phyloP scores from a whole-genome alignment of 2,329 filamentous ascomycete genomes.

The Fusarium humuli region DNA sequence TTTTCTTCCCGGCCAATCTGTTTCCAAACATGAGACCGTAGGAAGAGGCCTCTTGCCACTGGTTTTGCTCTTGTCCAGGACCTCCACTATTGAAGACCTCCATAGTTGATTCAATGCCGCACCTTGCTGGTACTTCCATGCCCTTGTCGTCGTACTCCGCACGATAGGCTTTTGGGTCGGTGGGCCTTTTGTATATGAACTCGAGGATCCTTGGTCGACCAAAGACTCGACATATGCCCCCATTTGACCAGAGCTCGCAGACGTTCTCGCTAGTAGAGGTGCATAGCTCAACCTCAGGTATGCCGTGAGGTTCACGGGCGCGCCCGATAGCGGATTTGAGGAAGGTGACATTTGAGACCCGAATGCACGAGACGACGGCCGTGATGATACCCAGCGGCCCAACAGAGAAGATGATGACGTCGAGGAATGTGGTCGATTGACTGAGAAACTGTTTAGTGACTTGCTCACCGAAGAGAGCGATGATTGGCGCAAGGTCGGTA shows the following conservation, averaged over 20 bases:
- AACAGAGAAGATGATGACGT: background rate
- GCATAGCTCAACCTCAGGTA: background rate
- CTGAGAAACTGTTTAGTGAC: background rate
- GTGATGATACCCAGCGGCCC: background rate
- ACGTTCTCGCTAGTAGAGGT: background rate
- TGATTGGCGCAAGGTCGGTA: background rate
- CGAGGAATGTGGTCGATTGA: background rate
- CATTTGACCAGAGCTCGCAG: background rate
- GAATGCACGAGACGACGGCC: background rate
- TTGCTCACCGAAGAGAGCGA: background rate
- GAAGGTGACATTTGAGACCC: background rate
- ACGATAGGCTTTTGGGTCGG: background rate
- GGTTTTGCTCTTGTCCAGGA: background rate
- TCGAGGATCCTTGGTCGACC: background rate
- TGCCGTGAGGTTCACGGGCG: background rate
- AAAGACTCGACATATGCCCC: background rate
- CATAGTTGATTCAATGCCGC: background rate
- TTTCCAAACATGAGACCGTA: background rate
- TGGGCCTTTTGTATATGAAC: background rate
- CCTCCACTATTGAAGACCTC: background rate
- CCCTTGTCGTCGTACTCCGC: fast-evolving
- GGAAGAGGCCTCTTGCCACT: background rate
- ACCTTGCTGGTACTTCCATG: background rate
- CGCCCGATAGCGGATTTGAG: background rate
- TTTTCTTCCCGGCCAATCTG: no score